Evolutionary conservation across 2,329 filamentous ascomycete genomes (phyloP), one percentile per base, ranked within the genome.

Genomic region (Zasmidium angulare): DNA sequence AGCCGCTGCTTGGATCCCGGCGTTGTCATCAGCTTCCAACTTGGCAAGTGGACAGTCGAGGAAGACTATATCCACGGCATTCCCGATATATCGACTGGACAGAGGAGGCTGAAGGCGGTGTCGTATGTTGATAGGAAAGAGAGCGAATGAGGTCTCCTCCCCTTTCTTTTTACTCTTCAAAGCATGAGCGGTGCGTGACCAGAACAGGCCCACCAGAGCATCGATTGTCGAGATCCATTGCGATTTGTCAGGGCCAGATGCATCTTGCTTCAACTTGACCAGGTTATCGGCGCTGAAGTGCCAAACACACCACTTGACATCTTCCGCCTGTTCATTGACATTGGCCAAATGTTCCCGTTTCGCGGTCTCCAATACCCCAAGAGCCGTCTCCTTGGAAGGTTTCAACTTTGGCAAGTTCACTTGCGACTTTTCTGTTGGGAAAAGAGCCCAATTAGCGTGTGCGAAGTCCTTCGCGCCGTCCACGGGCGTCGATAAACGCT

Each of bases 151-250:
- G 11, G 58, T 43, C 22, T 59, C 26, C 19, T 55, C n/a, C 21
- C 51, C 55, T 36, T 43, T 61, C 14, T 56, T 59, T 48, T 61
- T 58, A 48, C 55, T 58, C 10, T 48, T 50, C 12, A 50, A 46
- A 17, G 55, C 29, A 43, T 43, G 36, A 43, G 36, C 36, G 2
- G 61, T 31, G 23, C 63, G 56, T 12, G 63, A 66, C 63, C 61
- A 66, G 53, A 66, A 63, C 2, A 66, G 58, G 2, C 59, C 62
- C 24, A 64, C 46, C 14, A 66, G 19, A 3, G 61, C 63, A 40
- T 66, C 54, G 57, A 62, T 62, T 19, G 63, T 66, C 11, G 63
- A 66, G 26, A 66, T 66, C 63, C 63, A 66, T 29, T 53, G 26
- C 12, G 46, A 43, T 2, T 46, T 20, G 40, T 55, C 46, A n/a